Conservation (phyloP, 139 green algal genomes). For the Bryopsis sp. region DNA sequence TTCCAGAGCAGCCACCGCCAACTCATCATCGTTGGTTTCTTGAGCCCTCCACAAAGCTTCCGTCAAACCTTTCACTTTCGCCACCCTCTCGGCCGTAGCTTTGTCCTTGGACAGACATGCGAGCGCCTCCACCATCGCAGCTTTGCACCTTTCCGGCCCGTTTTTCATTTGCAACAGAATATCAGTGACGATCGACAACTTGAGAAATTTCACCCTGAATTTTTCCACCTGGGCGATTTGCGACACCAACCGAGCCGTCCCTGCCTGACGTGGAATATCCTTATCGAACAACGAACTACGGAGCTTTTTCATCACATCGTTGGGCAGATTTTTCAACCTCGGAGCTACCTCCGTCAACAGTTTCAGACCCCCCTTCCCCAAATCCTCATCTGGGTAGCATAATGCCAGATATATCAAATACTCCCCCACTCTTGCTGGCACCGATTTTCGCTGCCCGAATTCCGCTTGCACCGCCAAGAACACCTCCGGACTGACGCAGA, state of each 20-base stretch:
- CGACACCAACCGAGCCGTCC: neutral
- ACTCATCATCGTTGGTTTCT: slow-evolving; percentile 11
- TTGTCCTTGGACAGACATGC: neutral
- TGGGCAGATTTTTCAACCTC: neutral
- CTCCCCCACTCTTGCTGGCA: slow-evolving; percentile 3
- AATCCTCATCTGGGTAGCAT: slow-evolving; percentile 1
- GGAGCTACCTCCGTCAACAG: neutral
- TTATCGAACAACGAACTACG: neutral
- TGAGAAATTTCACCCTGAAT: slow-evolving; percentile 4
- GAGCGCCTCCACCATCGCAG: slow-evolving; percentile 1
- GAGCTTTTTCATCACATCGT: neutral
- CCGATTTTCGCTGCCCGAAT: neutral
- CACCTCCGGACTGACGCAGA: slow-evolving; percentile 12
- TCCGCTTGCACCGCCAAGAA: slow-evolving; percentile 14
- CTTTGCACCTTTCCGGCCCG: neutral
- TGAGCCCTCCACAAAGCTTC: slow-evolving; percentile 4
- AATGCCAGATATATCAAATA: slow-evolving; percentile 11
- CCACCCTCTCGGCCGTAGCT: neutral
- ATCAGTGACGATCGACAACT: slow-evolving; percentile 7
- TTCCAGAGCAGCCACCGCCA: slow-evolving; percentile 9
- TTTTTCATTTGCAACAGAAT: neutral
- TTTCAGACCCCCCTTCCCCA: slow-evolving; percentile 1
- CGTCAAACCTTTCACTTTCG: neutral
- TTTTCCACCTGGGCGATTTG: slow-evolving; percentile 8
- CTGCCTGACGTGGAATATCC: neutral